Base-by-base conservation (phyloP, 148 eudicot genomes). In the Beta vulgaris region DNA sequence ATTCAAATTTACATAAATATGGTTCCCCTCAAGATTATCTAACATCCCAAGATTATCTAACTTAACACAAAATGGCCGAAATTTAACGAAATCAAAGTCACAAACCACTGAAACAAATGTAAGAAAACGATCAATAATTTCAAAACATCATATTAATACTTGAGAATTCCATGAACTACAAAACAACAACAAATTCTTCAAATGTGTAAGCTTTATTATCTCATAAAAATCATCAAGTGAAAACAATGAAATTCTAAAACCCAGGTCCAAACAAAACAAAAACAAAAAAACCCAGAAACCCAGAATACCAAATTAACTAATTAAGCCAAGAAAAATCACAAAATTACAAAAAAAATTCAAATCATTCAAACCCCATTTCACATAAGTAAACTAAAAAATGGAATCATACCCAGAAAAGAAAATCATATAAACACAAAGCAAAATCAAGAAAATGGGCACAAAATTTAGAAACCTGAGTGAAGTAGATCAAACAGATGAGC, bases 401-500 rank as follows among this genome's bases (percentile, higher is more conserved):
- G 9, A 37, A n/a, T 0, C 48, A 39, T 58, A 49, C 40, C 34
- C 49, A 60, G 14, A 49, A 15, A n/a, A 40, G 21, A 70, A 3
- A 35, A 71, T 28, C 35, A 76, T 35, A 68, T 29, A 18, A 32
- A 31, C 12, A 58, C 25, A 51, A 67, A 44, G 37, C 40, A 15
- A 75, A 59, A 57, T 19, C 3, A 48, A 31, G 62, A 43, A 29
- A 62, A 72, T 59, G 26, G 26, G 46, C 32, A 43, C 2, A 55
- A 54, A 36, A 0, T 4, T 18, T 69, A 13, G 42, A 69, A 62
- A 94, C 98, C 97, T 92, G 98, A 44, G 97, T 94, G 82, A 90
- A 92, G 88, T 94, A 92, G 82, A 94, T 85, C 86, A 94, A 84
- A 84, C 93, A 91, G 77, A 92, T 84, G n/a, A 94, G 91, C 97